These are phyloP conservation scores for Halophytophthora polymorphica DNA, from an alignment of 352 stramenopile genomes.

Conservation along the genomic window DNA sequence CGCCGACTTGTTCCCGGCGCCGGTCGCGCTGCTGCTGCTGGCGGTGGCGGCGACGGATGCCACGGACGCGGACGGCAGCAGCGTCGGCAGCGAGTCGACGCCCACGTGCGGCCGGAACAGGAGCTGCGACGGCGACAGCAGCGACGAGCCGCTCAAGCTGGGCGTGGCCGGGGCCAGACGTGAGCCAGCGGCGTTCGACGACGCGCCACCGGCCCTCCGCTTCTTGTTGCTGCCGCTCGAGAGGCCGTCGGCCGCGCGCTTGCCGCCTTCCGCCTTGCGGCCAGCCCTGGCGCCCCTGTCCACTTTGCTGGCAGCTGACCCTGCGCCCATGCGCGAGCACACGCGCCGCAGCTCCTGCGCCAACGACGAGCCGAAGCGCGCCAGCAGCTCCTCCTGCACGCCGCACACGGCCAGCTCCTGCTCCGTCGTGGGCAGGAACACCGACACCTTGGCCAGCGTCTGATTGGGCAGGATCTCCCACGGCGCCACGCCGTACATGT, in stretches of 20 bases:
- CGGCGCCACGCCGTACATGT: constrained; percentile 60
- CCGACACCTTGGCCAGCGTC: constrained; percentile 66
- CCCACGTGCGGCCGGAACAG: constrained; percentile 31
- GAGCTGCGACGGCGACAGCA: constrained; percentile 36
- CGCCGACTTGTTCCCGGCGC: constrained; percentile 19
- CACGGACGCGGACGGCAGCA: constrained; percentile 45
- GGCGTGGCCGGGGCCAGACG: constrained; percentile 23
- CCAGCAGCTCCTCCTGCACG: constrained; percentile 39
- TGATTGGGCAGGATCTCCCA: constrained; percentile 77
- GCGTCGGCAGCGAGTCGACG: constrained; percentile 47
- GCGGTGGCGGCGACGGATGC: constrained; percentile 13
- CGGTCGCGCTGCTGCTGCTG: constrained; percentile 6
- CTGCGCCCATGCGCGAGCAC: constrained; percentile 3
- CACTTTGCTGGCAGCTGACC: constrained; percentile 4
- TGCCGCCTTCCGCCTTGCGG: constrained; percentile 19
- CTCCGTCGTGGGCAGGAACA: constrained; percentile 49
- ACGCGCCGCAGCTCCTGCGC: constrained; percentile 48
- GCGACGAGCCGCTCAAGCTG: constrained; percentile 13
- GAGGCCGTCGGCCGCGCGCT: constrained; percentile 20
- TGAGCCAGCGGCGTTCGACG: background rate
- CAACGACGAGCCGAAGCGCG: constrained; percentile 60
- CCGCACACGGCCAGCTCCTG: constrained; percentile 59
- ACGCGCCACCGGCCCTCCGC: constrained; percentile 21
- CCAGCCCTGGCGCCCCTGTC: constrained; percentile 7
- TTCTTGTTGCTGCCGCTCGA: constrained; percentile 21